Conservation (phyloP, 2,329 filamentous ascomycete species). For the Fusarium pseudocircinatum region DNA sequence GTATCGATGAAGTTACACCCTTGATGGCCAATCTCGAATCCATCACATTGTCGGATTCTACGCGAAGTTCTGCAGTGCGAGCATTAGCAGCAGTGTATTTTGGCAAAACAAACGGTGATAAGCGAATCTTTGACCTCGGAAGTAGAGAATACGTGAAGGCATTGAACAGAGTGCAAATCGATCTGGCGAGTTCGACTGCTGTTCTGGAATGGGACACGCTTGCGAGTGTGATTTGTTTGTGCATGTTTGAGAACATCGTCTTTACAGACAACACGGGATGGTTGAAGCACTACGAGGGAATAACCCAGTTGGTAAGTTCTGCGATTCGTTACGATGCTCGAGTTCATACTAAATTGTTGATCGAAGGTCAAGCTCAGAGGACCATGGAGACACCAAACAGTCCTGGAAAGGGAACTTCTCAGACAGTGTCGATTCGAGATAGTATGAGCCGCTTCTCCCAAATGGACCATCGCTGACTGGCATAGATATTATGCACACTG, state of each 20-base stretch:
- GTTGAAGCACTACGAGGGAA: constrained; percentile 14
- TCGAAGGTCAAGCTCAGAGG: constrained; percentile 6
- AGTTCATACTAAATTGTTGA: not conserved
- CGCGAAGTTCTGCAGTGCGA: not conserved
- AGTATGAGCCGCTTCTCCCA: not conserved
- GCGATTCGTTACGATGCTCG: accelerated
- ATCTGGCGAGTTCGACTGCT: not conserved
- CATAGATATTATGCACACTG: constrained; percentile 1
- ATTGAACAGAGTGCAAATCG: not conserved
- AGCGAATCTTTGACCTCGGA: not conserved
- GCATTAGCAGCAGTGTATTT: constrained; percentile 17
- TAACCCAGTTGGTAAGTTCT: not conserved
- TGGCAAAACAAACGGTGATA: constrained; percentile 4
- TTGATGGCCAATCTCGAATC: constrained; percentile 1
- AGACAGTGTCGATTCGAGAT: constrained; percentile 22
- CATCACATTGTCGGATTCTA: not conserved
- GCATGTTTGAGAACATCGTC: constrained; percentile 16
- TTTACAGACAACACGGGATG: constrained; percentile 17
- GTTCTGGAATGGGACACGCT: constrained; percentile 15
- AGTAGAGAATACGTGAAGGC: not conserved
- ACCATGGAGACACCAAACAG: not conserved
- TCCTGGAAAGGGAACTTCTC: constrained; percentile 2
- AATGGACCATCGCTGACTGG: not conserved
- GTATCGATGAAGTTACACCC: constrained; percentile 2
- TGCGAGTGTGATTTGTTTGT: constrained; percentile 15